These are phyloP conservation scores for Shiraia bambusicola DNA, from an alignment of 2,329 filamentous ascomycete genomes.

Conservation along the genomic window DNA sequence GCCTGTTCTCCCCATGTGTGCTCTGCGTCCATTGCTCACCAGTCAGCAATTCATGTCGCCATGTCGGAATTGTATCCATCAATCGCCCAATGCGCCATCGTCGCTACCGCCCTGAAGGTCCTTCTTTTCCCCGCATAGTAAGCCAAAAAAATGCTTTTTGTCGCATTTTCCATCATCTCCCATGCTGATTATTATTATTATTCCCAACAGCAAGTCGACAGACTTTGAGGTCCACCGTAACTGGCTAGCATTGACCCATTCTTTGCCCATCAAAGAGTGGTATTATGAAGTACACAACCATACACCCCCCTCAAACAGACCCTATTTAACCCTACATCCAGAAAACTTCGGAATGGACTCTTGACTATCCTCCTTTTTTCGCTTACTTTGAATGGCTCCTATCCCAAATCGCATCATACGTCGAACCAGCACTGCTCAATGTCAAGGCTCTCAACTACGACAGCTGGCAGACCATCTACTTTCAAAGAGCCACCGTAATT, in stretches of 20 bases:
- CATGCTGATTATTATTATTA: constrained; percentile 35
- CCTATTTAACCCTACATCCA: constrained; percentile 33
- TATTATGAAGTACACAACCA: constrained; percentile 71
- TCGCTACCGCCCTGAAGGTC: constrained; percentile 85
- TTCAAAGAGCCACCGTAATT: constrained; percentile 88
- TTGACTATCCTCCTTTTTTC: constrained; percentile 98
- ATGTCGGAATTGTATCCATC: constrained; percentile 86
- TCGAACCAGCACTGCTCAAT: constrained; percentile 79
- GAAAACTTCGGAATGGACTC: constrained; percentile 97
- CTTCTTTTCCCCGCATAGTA: constrained; percentile 94
- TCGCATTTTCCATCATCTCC: constrained; percentile 3
- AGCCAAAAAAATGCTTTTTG: constrained; percentile 44
- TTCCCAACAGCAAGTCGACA: constrained; percentile 78
- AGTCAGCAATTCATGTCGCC: constrained; percentile 22
- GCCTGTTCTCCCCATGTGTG: constrained; percentile 14
- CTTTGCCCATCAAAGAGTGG: constrained; percentile 83
- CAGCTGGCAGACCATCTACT: constrained; percentile 92
- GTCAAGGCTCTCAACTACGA: constrained; percentile 81
- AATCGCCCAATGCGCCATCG: constrained; percentile 82
- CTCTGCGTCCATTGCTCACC: constrained; percentile 23
- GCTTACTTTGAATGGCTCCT: constrained; percentile 94
- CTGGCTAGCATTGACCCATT: constrained; percentile 95
- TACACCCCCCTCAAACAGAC: background rate
- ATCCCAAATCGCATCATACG: constrained; percentile 74
- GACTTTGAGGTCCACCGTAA: constrained; percentile 99